A percentile compares a stretch with the other conserved stretches of the same genome.
Evolutionary conservation across 106 monocot genomes (phyloP).

Genomic region (Allium cepa): DNA sequence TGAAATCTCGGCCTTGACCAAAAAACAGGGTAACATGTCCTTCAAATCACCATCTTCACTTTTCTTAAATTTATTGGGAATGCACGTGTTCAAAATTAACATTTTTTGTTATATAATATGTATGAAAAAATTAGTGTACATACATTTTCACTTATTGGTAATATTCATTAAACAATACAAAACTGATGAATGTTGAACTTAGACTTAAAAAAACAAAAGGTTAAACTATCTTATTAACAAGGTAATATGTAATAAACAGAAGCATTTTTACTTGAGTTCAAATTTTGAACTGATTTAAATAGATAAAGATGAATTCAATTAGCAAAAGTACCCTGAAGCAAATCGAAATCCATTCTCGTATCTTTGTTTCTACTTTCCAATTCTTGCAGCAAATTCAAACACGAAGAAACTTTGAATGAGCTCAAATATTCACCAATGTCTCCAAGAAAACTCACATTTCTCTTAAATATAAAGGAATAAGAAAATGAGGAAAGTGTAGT

Average conservation of each 20-base stretch:
- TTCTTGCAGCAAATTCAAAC: not conserved
- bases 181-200: not conserved
- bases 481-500: too few relatives aligned
- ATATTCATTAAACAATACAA: not conserved
- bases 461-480: too few relatives aligned
- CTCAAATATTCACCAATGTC: too few relatives aligned
- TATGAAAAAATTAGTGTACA: not conserved
- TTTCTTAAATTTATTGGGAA: slow-evolving; percentile 4
- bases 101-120: not conserved
- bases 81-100: not conserved
- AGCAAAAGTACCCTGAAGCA: slow-evolving; percentile 12
- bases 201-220: not conserved
- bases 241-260: not conserved
- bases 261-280: not conserved
- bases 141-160: not conserved
- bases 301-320: not conserved
- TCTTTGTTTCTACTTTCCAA: slow-evolving; percentile 10
- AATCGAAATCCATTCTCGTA: slow-evolving; percentile 14
- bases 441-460: too few relatives aligned
- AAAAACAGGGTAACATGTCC: too few relatives aligned
- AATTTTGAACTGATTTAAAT: too few relatives aligned
- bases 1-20: too few relatives aligned
- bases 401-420: too few relatives aligned
- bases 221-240: not conserved
- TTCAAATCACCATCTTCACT: not conserved